These are phyloP conservation scores for Strombidium stylifer DNA, from an alignment of 73 alveolate species.

Conservation along the genomic window DNA sequence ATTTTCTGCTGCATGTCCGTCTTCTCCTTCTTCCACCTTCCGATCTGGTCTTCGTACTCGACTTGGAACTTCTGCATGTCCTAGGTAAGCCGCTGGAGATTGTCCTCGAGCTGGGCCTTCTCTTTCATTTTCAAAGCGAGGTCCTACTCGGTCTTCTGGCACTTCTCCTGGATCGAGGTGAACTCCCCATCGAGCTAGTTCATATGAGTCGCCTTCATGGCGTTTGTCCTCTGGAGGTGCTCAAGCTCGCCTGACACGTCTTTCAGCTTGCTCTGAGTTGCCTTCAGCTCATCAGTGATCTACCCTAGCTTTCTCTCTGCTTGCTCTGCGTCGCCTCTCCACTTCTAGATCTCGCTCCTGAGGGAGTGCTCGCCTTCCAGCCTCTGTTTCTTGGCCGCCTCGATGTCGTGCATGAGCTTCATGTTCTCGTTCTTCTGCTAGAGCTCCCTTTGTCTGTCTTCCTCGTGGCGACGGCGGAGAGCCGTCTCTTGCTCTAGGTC, in stretches of 20 bases:
- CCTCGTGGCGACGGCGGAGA: constrained; percentile 20
- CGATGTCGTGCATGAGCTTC: constrained; percentile 32
- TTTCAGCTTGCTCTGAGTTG: neutral
- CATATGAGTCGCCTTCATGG: constrained; percentile 5
- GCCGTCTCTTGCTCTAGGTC: constrained; percentile 28
- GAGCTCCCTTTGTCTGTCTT: constrained; percentile 35
- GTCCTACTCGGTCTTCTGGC: constrained; percentile 5
- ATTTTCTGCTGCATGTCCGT: constrained; percentile 3
- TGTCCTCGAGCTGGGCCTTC: constrained; percentile 22
- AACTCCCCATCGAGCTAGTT: constrained; percentile 28
- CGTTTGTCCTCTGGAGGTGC: neutral
- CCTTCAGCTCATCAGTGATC: constrained; percentile 47
- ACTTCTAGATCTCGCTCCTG: constrained; percentile 18
- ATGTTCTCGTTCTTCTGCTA: constrained; percentile 36
- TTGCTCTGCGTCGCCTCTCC: constrained; percentile 28
- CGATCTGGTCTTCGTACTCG: constrained; percentile 11
- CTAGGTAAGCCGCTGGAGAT: neutral
- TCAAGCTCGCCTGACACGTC: constrained; percentile 14
- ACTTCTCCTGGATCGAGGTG: constrained; percentile 32
- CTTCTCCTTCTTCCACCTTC: neutral
- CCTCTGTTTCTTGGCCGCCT: constrained; percentile 1
- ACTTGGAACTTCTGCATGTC: constrained; percentile 2
- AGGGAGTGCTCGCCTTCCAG: constrained; percentile 9
- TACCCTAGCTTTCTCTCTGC: constrained; percentile 27
- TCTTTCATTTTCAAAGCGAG: neutral